Conservation (phyloP, 108 stramenopile species). For the Ochromonas danica region DNA sequence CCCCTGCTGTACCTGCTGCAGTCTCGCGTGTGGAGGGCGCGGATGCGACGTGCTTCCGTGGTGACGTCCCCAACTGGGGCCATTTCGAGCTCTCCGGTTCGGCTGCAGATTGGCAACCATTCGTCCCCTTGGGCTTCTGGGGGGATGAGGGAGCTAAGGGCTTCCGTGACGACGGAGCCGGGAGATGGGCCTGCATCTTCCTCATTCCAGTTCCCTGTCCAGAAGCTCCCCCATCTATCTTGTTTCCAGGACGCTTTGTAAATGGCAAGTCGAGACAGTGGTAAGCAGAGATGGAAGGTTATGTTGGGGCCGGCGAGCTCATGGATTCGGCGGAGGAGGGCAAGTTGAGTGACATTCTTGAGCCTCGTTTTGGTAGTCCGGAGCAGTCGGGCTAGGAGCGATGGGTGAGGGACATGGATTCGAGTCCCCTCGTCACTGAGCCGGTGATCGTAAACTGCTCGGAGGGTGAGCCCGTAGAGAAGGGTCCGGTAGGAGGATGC, state of each 20-base stretch:
- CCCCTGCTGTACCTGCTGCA: constrained; percentile 12
- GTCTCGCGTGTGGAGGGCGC: constrained; percentile 12
- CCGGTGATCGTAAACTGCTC: constrained; percentile 13
- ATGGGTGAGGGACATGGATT: constrained; percentile 14
- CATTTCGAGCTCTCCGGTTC: constrained; percentile 8
- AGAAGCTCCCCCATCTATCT: constrained; percentile 14
- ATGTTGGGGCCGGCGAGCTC: constrained; percentile 12
- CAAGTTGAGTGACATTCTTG: constrained; percentile 15
- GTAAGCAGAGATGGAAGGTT: constrained; percentile 10
- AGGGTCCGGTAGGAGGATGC: constrained; percentile 12
- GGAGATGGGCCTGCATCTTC: constrained; percentile 13
- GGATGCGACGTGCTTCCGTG: constrained; percentile 12
- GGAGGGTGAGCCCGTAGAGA: constrained; percentile 12
- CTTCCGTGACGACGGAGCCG: constrained; percentile 12
- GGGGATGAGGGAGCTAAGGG: constrained; percentile 12
- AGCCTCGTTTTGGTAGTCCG: constrained; percentile 13
- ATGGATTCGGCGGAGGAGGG: constrained; percentile 12
- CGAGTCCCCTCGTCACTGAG: constrained; percentile 12
- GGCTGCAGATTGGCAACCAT: constrained; percentile 13
- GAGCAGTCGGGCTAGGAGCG: constrained; percentile 12
- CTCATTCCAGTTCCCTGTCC: constrained; percentile 13
- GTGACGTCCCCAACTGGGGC: constrained; percentile 12
- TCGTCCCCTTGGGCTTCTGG: constrained; percentile 12
- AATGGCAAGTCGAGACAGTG: constrained; percentile 14
- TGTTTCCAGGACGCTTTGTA: constrained; percentile 15